phyloP scores from a whole-genome alignment of 2,329 filamentous ascomycete genomes.

The Ascochyta fabae region DNA sequence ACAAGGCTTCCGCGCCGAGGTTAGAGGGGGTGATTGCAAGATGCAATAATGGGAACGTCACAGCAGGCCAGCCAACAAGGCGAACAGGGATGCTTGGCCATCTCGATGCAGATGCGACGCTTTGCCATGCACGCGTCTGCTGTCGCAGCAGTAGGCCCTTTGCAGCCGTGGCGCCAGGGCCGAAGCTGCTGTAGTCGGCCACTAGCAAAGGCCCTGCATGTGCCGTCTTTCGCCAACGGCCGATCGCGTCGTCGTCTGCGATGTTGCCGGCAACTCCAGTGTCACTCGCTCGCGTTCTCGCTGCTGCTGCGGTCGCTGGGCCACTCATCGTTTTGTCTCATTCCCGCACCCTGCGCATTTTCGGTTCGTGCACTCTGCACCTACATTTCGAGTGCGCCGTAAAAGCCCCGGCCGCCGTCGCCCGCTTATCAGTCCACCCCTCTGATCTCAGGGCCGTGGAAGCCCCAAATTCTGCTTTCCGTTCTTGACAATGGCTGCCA shows the following conservation, averaged over 20 bases:
- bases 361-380: constrained; percentile 13
- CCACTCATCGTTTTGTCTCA: constrained; percentile 6
- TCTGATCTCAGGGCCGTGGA: constrained; percentile 12
- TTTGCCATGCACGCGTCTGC: not conserved
- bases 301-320: constrained; percentile 3
- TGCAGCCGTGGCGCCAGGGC: constrained; percentile 4
- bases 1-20: too few relatives aligned
- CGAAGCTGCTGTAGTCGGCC: not conserved
- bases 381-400: constrained; percentile 8
- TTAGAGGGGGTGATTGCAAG: not conserved
- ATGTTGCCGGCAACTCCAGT: constrained; percentile 13
- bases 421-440: constrained; percentile 4
- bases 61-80: not conserved
- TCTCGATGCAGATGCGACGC: constrained; percentile 1
- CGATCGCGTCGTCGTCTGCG: constrained; percentile 15
- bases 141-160: constrained; percentile 10
- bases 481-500: constrained; percentile 15
- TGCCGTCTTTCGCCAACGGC: constrained; percentile 10
- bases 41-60: constrained; percentile 10
- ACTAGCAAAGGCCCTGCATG: constrained; percentile 9
- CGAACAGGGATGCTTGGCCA: not conserved
- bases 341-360: constrained; percentile 10
- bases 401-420: constrained; percentile 3
- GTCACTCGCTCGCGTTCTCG: constrained; percentile 4
- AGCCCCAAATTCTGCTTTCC: constrained; percentile 23